Percentiles rank a stretch among this genome's conserved stretches.
Conservation (phyloP, 208 protist genomes). For the Leishmania arabica region DNA sequence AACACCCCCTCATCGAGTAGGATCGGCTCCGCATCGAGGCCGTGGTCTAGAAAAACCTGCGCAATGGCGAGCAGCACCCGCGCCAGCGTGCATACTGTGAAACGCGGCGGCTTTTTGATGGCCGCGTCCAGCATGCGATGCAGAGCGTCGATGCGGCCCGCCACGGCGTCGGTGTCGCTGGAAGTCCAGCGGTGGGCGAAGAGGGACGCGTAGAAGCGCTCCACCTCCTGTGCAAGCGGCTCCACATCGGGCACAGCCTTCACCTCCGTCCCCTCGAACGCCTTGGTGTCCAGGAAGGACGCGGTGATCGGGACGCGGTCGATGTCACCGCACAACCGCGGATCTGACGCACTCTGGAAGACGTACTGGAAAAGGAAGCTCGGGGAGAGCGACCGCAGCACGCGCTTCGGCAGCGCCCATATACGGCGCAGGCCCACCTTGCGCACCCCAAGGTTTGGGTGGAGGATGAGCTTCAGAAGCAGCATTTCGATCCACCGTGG, state of each 20-base stretch:
- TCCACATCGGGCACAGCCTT: constrained; percentile 42
- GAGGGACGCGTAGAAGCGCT: constrained; percentile 67
- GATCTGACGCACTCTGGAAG: constrained; percentile 58
- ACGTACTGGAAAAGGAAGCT: constrained; percentile 63
- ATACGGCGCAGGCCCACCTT: constrained; percentile 65
- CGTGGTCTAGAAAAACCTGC: constrained; percentile 25
- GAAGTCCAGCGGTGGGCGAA: constrained; percentile 31
- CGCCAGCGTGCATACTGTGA: constrained; percentile 57
- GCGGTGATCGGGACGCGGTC: constrained; percentile 63
- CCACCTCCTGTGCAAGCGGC: constrained; percentile 67
- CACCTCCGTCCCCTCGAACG: constrained; percentile 68
- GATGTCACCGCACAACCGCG: constrained; percentile 72
- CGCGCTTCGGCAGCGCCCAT: constrained; percentile 50
- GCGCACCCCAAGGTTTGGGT: constrained; percentile 82
- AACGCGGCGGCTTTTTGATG: constrained; percentile 47
- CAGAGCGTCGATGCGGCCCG: constrained; percentile 52
- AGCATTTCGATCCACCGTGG: constrained; percentile 79
- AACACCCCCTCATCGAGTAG: constrained; percentile 35
- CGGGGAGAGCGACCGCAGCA: constrained; percentile 54
- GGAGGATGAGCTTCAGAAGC: constrained; percentile 74
- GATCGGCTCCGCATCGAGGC: constrained; percentile 30
- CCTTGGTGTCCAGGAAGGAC: constrained; percentile 65
- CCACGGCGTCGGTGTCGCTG: constrained; percentile 10
- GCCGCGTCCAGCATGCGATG: constrained; percentile 33
- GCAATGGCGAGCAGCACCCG: constrained; percentile 60